Percentiles rank a stretch among this genome's conserved stretches.
Conservation (phyloP, 768 basidiomycete genomes). For the Flagelloscypha sp. region DNA sequence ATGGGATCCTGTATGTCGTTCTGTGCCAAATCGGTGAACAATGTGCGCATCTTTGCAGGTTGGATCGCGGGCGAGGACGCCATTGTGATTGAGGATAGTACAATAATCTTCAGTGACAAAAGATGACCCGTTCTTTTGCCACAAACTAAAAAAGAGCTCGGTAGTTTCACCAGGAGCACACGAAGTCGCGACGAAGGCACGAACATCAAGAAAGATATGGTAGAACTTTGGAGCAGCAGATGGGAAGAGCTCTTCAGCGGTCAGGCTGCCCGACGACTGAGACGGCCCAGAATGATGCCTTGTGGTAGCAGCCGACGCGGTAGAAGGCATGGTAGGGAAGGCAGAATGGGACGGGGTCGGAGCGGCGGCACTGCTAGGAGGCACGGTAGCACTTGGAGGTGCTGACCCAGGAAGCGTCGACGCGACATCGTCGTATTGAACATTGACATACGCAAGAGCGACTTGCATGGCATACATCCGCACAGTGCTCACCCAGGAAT, state of each 20-base stretch:
- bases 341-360: slow-evolving; percentile 57
- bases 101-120: slow-evolving; percentile 95
- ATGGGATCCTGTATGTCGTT: slow-evolving; percentile 81
- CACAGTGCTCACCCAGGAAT: slow-evolving; percentile 83
- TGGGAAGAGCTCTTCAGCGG: slow-evolving; percentile 26
- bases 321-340: slow-evolving; percentile 48
- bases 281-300: too few relatives aligned
- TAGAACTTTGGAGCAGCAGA: slow-evolving; percentile 68
- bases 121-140: slow-evolving; percentile 71
- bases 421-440: slow-evolving; percentile 36
- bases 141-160: slow-evolving; percentile 90
- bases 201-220: slow-evolving; percentile 84
- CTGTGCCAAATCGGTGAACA: slow-evolving; percentile 84
- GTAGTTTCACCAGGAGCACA: slow-evolving; percentile 89
- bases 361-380: slow-evolving; percentile 35
- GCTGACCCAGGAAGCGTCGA: slow-evolving; percentile 12
- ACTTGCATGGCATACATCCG: slow-evolving; percentile 90
- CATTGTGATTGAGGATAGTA: slow-evolving; percentile 84
- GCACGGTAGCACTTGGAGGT: slow-evolving; percentile 27
- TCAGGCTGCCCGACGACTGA: slow-evolving; percentile 27
- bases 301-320: too few relatives aligned
- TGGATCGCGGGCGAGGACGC: slow-evolving; percentile 76
- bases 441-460: slow-evolving; percentile 68
- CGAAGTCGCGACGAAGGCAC: slow-evolving; percentile 85
- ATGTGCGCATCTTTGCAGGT: slow-evolving; percentile 66